Percentiles rank a stretch among this genome's conserved stretches.
These are phyloP conservation scores for Saturnispora quitensis DNA, from an alignment of 805 yeast species.

Conservation along the genomic window DNA sequence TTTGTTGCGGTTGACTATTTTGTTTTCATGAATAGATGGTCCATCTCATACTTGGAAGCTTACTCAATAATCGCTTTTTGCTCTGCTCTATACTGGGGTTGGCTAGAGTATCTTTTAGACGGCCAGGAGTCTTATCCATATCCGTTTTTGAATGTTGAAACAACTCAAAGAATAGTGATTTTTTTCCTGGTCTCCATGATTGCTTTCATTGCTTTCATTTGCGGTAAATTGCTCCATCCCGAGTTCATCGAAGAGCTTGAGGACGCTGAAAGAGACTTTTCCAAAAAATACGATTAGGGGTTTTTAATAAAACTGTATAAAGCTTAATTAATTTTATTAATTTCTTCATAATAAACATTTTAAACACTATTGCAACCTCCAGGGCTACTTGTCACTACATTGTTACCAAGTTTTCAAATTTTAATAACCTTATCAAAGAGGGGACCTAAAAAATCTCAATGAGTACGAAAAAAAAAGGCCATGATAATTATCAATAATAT, in stretches of 20 bases:
- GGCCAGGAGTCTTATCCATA: slow-evolving; percentile 48
- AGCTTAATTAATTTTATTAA: neutral
- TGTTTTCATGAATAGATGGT: slow-evolving; percentile 40
- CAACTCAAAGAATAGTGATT: slow-evolving; percentile 35
- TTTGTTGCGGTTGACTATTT: slow-evolving; percentile 48
- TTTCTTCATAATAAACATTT: too few species aligned
- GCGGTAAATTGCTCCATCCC: slow-evolving; percentile 18
- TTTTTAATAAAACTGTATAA: neutral
- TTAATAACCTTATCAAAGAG: neutral
- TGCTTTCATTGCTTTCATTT: slow-evolving; percentile 26
- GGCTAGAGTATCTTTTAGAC: slow-evolving; percentile 40
- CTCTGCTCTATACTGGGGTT: slow-evolving; percentile 44
- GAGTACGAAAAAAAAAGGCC: neutral
- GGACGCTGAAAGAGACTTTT: slow-evolving; percentile 7
- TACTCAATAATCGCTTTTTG: slow-evolving; percentile 31
- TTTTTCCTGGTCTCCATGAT: slow-evolving; percentile 37
- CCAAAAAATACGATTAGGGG: neutral
- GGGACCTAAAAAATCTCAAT: neutral
- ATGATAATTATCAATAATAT: neutral
- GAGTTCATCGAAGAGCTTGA: slow-evolving; percentile 7
- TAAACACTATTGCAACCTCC: neutral
- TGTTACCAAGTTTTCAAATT: neutral
- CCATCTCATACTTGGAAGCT: slow-evolving; percentile 28
- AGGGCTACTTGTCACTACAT: neutral
- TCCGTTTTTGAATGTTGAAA: slow-evolving; percentile 52